Evolutionary conservation across 176 grass and related monocot genomes (phyloP), one percentile per base, ranked within the genome.

Genomic region (Lolium rigidum): DNA sequence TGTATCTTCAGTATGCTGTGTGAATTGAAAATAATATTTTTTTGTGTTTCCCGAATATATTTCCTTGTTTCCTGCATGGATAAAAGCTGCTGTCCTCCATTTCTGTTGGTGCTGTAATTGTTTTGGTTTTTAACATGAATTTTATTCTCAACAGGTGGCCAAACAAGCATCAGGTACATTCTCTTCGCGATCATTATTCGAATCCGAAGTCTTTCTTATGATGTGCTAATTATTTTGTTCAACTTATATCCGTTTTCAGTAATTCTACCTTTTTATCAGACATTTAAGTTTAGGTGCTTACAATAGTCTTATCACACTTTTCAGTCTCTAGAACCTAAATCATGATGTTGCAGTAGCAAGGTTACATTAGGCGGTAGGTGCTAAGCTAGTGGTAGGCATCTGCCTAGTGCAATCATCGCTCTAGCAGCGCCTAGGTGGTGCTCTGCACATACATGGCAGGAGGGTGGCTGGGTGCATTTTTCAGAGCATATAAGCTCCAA

Each of bases 121-220:
- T 14, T 47, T 65, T 50, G 1, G 66, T 59, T 87, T 69, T 79
- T 88, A 81, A 92, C 73, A 66, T 75, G 66, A 75, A 74, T 10
- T 92, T 89, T 87, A 3, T 91, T 91, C 49, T 90, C 10, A 48
- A 91, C 94, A 99, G 97, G 97, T 90, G 97, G 97, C 61, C 97
- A 99, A 84, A 99, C 97, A 91, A 99, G 97, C 86, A 99, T 99
- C 81, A 99, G 97, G 97, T 99, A 96, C 81, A 71, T 24, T 17
- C 75, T 64, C 44, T 77, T 70, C 28, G 20, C 70, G 8, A 81
- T 77, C 7, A 38, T 24, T 48, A 55, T 77, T 70, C 18, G 76
- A 57, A 14, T 70, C 61, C 49, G 0, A 55, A 56, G 9, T 71
- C 54, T 37, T 77, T 43, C 16, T 16, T 81, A 3, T 54, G 5